Conservation (phyloP, 352 stramenopile genomes). For the Aphanomyces invadans region DNA sequence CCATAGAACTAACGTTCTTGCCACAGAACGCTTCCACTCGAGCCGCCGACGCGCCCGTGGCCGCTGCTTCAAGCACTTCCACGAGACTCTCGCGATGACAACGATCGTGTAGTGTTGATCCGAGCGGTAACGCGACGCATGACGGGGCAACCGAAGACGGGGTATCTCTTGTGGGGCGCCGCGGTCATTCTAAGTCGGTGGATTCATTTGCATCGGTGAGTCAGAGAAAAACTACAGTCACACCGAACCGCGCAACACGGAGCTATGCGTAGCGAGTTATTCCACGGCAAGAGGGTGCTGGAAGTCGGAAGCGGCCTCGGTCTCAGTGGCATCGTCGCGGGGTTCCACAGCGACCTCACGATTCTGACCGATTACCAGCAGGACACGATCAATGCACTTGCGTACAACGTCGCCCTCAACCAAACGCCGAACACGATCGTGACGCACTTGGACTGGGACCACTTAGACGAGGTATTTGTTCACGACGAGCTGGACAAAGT, state of each 20-base stretch:
- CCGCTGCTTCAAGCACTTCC: constrained; percentile 52
- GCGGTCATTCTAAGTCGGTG: constrained; percentile 72
- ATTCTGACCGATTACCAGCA: constrained; percentile 79
- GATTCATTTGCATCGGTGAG: constrained; percentile 69
- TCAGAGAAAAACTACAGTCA: too few relatives aligned
- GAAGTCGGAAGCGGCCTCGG: constrained; percentile 79
- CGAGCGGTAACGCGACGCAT: constrained; percentile 73
- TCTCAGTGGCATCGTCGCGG: constrained; percentile 67
- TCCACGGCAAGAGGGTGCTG: constrained; percentile 58
- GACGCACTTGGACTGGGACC: constrained; percentile 68
- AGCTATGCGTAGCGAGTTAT: constrained; percentile 33
- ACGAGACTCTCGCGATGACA: constrained; percentile 40
- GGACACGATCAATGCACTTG: constrained; percentile 62
- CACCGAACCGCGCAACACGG: too few relatives aligned
- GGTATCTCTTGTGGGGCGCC: constrained; percentile 76
- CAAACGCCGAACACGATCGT: constrained; percentile 35
- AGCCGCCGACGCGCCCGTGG: constrained; percentile 41
- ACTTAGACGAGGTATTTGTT: constrained; percentile 31
- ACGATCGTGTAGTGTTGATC: constrained; percentile 54
- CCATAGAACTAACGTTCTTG: neutral
- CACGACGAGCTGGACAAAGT: neutral
- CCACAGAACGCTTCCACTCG: constrained; percentile 47
- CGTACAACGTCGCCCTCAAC: constrained; percentile 79
- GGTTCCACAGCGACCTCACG: constrained; percentile 49
- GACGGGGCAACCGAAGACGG: constrained; percentile 80